Percentiles rank a stretch among this genome's conserved stretches.
Evolutionary conservation across 176 grass and related monocot species (phyloP).

Genomic region (Elaeis guineensis): DNA sequence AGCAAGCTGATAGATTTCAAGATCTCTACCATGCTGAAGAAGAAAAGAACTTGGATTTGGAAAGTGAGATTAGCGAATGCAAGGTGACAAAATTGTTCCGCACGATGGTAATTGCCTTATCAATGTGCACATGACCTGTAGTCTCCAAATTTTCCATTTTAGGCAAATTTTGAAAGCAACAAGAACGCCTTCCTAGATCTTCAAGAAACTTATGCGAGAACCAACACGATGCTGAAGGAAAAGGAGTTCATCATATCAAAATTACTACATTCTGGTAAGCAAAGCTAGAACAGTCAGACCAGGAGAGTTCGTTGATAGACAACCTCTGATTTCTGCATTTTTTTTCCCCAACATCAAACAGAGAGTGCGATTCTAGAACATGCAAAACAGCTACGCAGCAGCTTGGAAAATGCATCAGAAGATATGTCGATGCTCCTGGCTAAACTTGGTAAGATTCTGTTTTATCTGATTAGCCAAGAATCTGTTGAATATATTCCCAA

Average conservation of each 20-base stretch:
- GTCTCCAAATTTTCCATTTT: neutral
- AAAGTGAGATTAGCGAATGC: slow-evolving; percentile 50
- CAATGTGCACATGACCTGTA: too few species aligned
- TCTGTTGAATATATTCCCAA: too few species aligned
- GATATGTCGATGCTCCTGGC: slow-evolving; percentile 41
- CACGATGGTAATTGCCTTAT: slow-evolving; percentile 6
- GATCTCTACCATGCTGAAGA: slow-evolving; percentile 45
- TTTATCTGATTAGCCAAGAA: neutral
- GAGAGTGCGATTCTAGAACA: slow-evolving; percentile 42
- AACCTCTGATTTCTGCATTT: slow-evolving; percentile 10
- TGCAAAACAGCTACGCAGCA: slow-evolving; percentile 45
- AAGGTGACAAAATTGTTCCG: slow-evolving; percentile 44
- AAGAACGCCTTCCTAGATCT: slow-evolving; percentile 41
- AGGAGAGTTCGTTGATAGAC: slow-evolving; percentile 1
- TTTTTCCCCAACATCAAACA: slow-evolving; percentile 20
- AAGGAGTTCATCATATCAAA: slow-evolving; percentile 79
- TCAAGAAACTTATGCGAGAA: slow-evolving; percentile 43
- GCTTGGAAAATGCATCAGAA: slow-evolving; percentile 49
- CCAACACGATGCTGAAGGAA: slow-evolving; percentile 34
- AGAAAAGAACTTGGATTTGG: slow-evolving; percentile 42
- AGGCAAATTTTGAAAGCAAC: slow-evolving; percentile 50
- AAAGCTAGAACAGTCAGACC: neutral
- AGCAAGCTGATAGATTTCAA: slow-evolving; percentile 61
- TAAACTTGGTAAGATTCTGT: slow-evolving; percentile 49
- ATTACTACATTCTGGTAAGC: slow-evolving; percentile 50